A percentile compares a stretch with the other conserved stretches of the same genome.
Evolutionary conservation across 2,329 filamentous ascomycete genomes (phyloP).

Genomic region (Apiospora malaysiana): DNA sequence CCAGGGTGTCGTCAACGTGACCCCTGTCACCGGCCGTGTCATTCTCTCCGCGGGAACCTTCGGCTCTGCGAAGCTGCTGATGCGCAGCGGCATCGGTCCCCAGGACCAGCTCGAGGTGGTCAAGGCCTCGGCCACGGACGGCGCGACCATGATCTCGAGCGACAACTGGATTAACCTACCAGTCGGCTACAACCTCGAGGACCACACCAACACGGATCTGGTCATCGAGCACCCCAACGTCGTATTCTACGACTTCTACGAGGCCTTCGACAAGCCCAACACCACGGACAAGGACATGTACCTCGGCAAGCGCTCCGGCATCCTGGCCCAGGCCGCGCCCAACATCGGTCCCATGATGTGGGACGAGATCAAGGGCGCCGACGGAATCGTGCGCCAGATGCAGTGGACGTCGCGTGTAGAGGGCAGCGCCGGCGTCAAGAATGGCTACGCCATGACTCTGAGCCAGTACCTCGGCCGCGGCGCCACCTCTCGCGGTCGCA

Average conservation of each 20-base stretch:
- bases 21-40: conserved; percentile 65
- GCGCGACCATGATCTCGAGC: conserved; percentile 55
- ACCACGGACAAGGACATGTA: conserved; percentile 50
- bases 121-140: conserved; percentile 52
- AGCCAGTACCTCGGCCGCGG: conserved; percentile 70
- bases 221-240: conserved; percentile 52
- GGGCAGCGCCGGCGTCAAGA: conserved; percentile 50
- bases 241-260: conserved; percentile 71
- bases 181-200: conserved; percentile 64
- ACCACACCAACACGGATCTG: conserved; percentile 60
- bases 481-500: conserved; percentile 63
- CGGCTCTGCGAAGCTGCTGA: conserved; percentile 70
- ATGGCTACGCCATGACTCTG: conserved; percentile 53
- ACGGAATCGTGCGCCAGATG: conserved; percentile 67
- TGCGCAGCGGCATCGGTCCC: conserved; percentile 74
- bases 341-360: conserved; percentile 68
- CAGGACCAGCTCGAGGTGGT: conserved; percentile 63
- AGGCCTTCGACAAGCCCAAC: conserved; percentile 59
- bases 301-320: conserved; percentile 58
- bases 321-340: conserved; percentile 68
- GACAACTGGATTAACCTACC: conserved; percentile 63
- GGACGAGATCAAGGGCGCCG: conserved; percentile 62
- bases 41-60: conserved; percentile 73
- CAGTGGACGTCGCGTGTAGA: conserved; percentile 73
- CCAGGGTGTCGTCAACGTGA: conserved; percentile 65